phyloP scores from a whole-genome alignment of 345 rosid genomes.

The Rhizophora apiculata region DNA sequence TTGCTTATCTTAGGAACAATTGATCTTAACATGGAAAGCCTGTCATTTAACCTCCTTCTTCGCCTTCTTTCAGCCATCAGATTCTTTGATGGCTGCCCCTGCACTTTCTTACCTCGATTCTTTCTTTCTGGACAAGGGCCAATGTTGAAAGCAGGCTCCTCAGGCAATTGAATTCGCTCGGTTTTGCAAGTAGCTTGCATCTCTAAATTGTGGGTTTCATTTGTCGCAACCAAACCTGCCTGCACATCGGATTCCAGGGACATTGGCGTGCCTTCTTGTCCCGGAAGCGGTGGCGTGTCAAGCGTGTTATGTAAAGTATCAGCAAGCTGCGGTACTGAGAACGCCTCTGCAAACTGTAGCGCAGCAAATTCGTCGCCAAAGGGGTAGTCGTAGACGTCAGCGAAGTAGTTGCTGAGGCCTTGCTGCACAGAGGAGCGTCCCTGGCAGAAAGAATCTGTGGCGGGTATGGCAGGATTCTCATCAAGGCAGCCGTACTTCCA shows the following conservation, averaged over 20 bases:
- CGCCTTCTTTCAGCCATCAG: constrained; percentile 45
- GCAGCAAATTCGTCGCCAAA: constrained; percentile 31
- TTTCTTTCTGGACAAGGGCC: constrained; percentile 32
- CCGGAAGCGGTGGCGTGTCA: constrained; percentile 35
- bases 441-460: constrained; percentile 26
- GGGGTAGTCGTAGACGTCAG: constrained; percentile 21
- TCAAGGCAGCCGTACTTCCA: constrained; percentile 15
- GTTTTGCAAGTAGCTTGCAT: constrained; percentile 31
- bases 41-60: constrained; percentile 36
- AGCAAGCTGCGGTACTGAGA: constrained; percentile 28
- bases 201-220: constrained; percentile 25
- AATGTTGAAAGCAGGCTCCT: constrained; percentile 26
- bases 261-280: constrained; percentile 34
- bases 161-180: constrained; percentile 40
- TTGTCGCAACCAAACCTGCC: constrained; percentile 19
- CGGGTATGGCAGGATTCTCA: neutral
- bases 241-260: constrained; percentile 34
- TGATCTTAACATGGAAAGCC: constrained; percentile 39
- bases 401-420: constrained; percentile 31
- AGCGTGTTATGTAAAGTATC: constrained; percentile 36
- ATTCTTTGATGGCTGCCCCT: constrained; percentile 40
- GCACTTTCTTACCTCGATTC: constrained; percentile 28
- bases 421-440: constrained; percentile 19
- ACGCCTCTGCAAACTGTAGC: constrained; percentile 11
- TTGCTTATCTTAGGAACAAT: constrained; percentile 47